Base-by-base conservation (phyloP, 345 rosid species). In the Lepidium africanum region DNA sequence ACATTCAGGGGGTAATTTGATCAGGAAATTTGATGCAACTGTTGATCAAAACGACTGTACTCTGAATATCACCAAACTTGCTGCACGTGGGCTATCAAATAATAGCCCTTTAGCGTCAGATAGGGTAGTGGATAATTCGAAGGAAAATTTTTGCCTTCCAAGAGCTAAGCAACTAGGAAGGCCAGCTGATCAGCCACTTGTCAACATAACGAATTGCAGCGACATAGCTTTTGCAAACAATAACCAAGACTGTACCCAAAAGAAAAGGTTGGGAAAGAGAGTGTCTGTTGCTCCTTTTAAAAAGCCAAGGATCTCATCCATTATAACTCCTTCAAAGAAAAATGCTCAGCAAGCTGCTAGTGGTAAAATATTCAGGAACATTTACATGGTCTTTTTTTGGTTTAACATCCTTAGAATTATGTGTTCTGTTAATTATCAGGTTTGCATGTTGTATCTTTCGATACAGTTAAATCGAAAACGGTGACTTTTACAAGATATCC, bases 281-380 rank as follows among this genome's bases (percentile, higher is more conserved):
- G 70, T 42, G 64, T 86, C 78, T 23, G 38, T 65, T 50, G 77
- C 96, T 66, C 89, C 91, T 66, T 94, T 89, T 77, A 94, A 91
- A 82, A 87, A 76, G 80, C 97, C 99, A 12, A 84, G 95, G 46
- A 81, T 64, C 76, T 83, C 92, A 43, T 78, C 82, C 61, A 82
- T 85, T 71, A 79, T 73, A 33, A 69, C 87, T 46, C 92, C 97
- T 67, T 72, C 83, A 80, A 82, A 75, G 68, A 79, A 70, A 64
- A 80, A 71, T 78, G 27, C 39, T 72, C 60, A 78, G 43, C 71
- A 36, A 50, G 63, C 71, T 70, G 70, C 78, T 25, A 81, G 69
- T 70, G 96, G 97, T 94, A 83, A 1, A 21, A 46, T 69, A 25
- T n/a, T 17, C 9, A 43, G 38, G 10, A 67, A 10, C 15, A 2